Evolutionary conservation across 169 alveolate genomes (phyloP).

Genomic region (Pseudocohnilembus persalinus): DNA sequence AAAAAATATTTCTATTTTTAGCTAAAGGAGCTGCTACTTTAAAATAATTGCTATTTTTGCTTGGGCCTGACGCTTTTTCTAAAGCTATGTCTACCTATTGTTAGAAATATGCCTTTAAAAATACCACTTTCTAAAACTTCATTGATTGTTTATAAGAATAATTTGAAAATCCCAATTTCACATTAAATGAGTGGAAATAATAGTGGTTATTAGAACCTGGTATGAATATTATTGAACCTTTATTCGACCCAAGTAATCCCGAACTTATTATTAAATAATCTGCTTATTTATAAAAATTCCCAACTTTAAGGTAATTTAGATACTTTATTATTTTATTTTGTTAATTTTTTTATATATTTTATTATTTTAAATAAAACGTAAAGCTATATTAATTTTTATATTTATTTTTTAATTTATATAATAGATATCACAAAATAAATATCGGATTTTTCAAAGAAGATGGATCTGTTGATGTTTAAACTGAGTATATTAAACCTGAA

Average conservation of each 20-base stretch:
- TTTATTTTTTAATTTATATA: too few species aligned
- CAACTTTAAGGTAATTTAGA: neutral
- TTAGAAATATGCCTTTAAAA: slow-evolving; percentile 50
- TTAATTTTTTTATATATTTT: too few species aligned
- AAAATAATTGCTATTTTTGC: slow-evolving; percentile 58
- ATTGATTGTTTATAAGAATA: slow-evolving; percentile 57
- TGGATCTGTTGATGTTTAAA: neutral
- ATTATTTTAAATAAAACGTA: too few species aligned
- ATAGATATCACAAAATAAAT: slow-evolving; percentile 4
- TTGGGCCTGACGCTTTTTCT: slow-evolving; percentile 60
- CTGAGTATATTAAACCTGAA: neutral
- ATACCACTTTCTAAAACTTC: slow-evolving; percentile 59
- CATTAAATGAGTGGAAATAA: slow-evolving; percentile 8
- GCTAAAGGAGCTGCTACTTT: slow-evolving; percentile 54
- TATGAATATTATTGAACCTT: slow-evolving; percentile 9
- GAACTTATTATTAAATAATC: neutral
- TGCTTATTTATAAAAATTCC: neutral
- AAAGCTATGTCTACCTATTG: slow-evolving; percentile 63
- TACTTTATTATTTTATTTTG: neutral
- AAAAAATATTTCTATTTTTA: too few species aligned
- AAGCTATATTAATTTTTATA: too few species aligned
- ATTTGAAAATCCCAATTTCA: slow-evolving; percentile 28
- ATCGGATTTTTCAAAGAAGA: slow-evolving; percentile 12
- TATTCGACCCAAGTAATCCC: slow-evolving; percentile 11
- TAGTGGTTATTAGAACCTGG: slow-evolving; percentile 13